These are phyloP conservation scores for Trametes cingulata DNA, from an alignment of 768 basidiomycete genomes.

Conservation along the genomic window DNA sequence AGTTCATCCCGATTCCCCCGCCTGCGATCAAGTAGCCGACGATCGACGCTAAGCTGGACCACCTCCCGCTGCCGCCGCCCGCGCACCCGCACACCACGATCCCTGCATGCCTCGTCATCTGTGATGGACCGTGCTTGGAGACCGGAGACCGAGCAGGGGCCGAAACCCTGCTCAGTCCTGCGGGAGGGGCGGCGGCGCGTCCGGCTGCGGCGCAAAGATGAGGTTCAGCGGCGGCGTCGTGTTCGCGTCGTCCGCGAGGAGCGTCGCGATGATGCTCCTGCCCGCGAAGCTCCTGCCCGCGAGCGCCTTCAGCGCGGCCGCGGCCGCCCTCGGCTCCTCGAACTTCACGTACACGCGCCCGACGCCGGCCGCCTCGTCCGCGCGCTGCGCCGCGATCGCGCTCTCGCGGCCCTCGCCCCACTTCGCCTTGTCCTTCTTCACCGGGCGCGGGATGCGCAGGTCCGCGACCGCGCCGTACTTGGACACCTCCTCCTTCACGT, in stretches of 20 bases:
- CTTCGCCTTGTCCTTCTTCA: conserved; percentile 82
- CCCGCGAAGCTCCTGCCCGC: conserved; percentile 90
- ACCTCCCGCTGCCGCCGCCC: neutral
- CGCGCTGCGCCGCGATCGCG: conserved; percentile 64
- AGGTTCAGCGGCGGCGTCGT: conserved; percentile 80
- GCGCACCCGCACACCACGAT: neutral
- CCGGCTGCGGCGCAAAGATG: conserved; percentile 84
- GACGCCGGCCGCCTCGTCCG: conserved; percentile 89
- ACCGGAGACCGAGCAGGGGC: too few species aligned
- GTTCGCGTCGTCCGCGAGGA: conserved; percentile 81
- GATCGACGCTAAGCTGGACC: conserved; percentile 2
- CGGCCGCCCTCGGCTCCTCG: conserved; percentile 57
- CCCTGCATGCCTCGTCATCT: neutral
- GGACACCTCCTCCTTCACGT: conserved; percentile 87
- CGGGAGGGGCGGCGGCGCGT: conserved; percentile 78
- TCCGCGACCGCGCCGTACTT: conserved; percentile 83
- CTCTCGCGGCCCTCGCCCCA: conserved; percentile 70
- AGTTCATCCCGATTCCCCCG: neutral
- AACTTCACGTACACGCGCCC: conserved; percentile 97
- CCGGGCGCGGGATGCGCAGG: conserved; percentile 84
- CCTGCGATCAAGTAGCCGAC: conserved; percentile 13
- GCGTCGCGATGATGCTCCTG: conserved; percentile 82
- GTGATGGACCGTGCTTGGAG: neutral
- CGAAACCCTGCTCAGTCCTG: conserved; percentile 29
- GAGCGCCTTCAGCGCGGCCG: conserved; percentile 76